Conservation (phyloP, 164 flowering plant genomes). For the Vitis vinifera region DNA sequence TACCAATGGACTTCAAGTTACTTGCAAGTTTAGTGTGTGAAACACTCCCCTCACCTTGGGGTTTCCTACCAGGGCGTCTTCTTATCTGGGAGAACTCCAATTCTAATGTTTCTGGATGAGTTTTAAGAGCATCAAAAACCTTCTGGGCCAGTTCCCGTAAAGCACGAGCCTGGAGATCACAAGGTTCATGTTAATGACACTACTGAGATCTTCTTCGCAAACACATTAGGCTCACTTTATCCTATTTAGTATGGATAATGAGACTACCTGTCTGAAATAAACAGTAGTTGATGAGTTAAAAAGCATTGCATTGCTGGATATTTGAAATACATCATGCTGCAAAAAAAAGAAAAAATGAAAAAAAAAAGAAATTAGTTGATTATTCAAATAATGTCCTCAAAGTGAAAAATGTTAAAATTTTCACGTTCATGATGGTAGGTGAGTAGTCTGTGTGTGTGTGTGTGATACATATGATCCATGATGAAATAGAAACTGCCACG, state of each 20-base stretch:
- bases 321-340: slow-evolving; percentile 56
- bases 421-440: neutral
- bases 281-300: slow-evolving; percentile 46
- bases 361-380: neutral
- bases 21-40: slow-evolving; percentile 8
- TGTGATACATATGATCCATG: too few relatives aligned
- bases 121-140: slow-evolving; percentile 37
- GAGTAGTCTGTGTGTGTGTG: neutral
- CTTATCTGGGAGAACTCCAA: slow-evolving; percentile 17
- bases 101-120: slow-evolving; percentile 43
- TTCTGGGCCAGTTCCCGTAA: slow-evolving; percentile 44
- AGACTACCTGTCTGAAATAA: slow-evolving; percentile 46
- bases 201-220: neutral
- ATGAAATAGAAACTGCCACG: neutral
- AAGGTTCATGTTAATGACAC: neutral
- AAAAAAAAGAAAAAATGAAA: neutral
- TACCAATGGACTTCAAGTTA: slow-evolving; percentile 7
- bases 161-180: slow-evolving; percentile 42
- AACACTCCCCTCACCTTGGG: slow-evolving; percentile 21
- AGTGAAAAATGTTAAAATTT: neutral
- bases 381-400: neutral
- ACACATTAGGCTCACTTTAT: neutral
- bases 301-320: slow-evolving; percentile 55
- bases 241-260: neutral
- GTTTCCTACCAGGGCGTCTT: slow-evolving; percentile 26